Evolutionary conservation across 2,329 filamentous ascomycete species (phyloP), one percentile per base, ranked within the genome.

Genomic region (Fusarium citri): DNA sequence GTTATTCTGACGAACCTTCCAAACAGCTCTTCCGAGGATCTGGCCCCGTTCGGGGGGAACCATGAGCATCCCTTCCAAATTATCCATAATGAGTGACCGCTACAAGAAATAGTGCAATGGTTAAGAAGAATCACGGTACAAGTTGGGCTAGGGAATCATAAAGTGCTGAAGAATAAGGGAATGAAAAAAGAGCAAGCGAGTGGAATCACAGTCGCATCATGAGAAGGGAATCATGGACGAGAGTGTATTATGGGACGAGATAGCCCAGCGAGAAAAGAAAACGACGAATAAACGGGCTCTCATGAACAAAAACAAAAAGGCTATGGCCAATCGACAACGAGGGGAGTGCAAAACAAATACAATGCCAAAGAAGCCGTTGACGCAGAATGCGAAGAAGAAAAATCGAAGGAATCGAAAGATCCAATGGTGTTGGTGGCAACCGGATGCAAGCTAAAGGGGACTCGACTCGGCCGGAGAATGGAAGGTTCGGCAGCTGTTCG

Each of bases 11-110:
- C 80, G 54, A 73, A 86, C 85, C 83, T 87, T 87, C 85, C 85
- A 87, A 48, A 83, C 72, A 50, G 84, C 81, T 68, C 84, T 79
- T 45, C 84, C 84, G 53, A 87, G 80, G 45, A 87, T 84, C 66
- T 84, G 83, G 56, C 80, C 81, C 51, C 85, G 79, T 56, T 87
- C 85, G 37, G 85, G 85, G 45, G 85, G 85, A 41, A 85, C 81
- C 73, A 85, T 75, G 72, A 87, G 79, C 64, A 82, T 74, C 30
- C 85, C 85, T 67, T 86, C 83, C 55, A 83, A 73, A 62, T 71
- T 75, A 40, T 83, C 80, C 79, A 82, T 82, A 65, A 62, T 73
- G 55, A 60, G 50, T 50, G 53, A 58, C 55, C 45, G 46, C 34
- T 45, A 55, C 42, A 40, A 37, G 23, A 54, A 20, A 28, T 54